A percentile compares a stretch with the other conserved stretches of the same genome.
phyloP scores from a whole-genome alignment of 2,329 filamentous ascomycete genomes.

The Sarocladiaceae sp. region DNA sequence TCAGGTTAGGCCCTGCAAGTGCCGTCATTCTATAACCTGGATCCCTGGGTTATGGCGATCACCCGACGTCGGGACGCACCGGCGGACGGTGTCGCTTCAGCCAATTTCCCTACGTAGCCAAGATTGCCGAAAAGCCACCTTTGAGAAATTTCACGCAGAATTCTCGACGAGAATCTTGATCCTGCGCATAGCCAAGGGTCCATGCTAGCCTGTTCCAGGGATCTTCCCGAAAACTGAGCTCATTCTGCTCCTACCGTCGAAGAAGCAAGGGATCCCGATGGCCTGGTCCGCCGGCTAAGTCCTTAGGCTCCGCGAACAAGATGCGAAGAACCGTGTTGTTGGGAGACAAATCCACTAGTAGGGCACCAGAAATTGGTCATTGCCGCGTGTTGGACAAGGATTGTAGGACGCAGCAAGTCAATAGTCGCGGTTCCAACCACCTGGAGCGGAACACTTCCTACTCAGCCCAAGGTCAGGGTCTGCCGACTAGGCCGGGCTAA shows the following conservation, averaged over 20 bases:
- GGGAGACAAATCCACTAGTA: neutral
- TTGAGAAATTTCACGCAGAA: neutral
- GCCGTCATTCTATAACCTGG: neutral
- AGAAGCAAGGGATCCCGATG: constrained; percentile 3
- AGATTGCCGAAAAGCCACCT: constrained; percentile 5
- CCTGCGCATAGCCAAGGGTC: too few species aligned
- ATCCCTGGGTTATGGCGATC: constrained; percentile 1
- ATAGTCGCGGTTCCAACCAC: neutral
- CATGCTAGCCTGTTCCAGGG: too few species aligned
- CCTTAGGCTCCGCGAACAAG: constrained; percentile 2
- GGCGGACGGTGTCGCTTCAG: neutral
- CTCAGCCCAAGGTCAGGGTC: neutral
- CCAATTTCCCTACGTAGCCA: neutral
- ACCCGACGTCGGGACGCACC: constrained; percentile 1
- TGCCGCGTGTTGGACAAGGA: neutral
- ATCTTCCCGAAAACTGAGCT: too few species aligned
- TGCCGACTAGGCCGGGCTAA: neutral
- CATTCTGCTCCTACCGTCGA: neutral
- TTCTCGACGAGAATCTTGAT: too few species aligned
- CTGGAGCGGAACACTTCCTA: neutral
- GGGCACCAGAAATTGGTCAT: neutral
- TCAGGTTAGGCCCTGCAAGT: neutral
- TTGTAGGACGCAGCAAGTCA: neutral
- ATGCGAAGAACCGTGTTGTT: neutral
- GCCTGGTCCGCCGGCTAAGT: constrained; percentile 7